Evolutionary conservation across 23 red algal genomes (phyloP), one percentile per base, ranked within the genome.

Genomic region (Gracilaria gracilis): DNA sequence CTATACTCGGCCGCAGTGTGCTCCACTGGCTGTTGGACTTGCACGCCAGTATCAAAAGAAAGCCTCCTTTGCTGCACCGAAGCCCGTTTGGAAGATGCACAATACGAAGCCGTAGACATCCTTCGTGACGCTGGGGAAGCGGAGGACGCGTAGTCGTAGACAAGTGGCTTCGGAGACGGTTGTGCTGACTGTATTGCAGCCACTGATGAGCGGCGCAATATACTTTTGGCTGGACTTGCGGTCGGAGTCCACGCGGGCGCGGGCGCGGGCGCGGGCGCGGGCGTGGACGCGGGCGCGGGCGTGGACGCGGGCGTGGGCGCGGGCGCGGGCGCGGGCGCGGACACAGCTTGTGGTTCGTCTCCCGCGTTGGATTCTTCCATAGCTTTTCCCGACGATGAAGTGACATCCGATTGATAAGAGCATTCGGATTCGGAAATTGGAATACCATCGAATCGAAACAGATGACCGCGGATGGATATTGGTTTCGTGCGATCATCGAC

Each of bases 71-170:
- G 19, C 9, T 47, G 57, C 25, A 25, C 27, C 14, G 72, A 77
- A 49, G 46, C 42, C 39, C 72, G 38, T 28, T 51, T 77, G 40
- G 65, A 48, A 25, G 69, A 57, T 2, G 66, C 40, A 76, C 44
- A 29, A 2, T 46, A 57, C 24, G 84, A 75, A 47, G 77, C 64
- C 47, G 39, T 38, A 27, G 84, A 87, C 84, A 74, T 58, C 24
- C 84, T 67, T 4, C 84, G 62, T 27, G 84, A 75, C 25, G 48
- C 47, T 5, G 84, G 84, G 36, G 84, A 87, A 87, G 69, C 67
- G 3, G 84, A 72, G 16, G 84, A 74, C 27, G 84, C 64, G 38
- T 87, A 87, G 11, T 75, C 84, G 51, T 57, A 72, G 0, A 87
- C 40, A 47, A 67, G 61, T 31, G 61, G 55, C 36, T 66, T 65